Percentiles rank a stretch among this genome's conserved stretches.
phyloP scores from a whole-genome alignment of 768 basidiomycete species.

The Chalciporus piperatus region DNA sequence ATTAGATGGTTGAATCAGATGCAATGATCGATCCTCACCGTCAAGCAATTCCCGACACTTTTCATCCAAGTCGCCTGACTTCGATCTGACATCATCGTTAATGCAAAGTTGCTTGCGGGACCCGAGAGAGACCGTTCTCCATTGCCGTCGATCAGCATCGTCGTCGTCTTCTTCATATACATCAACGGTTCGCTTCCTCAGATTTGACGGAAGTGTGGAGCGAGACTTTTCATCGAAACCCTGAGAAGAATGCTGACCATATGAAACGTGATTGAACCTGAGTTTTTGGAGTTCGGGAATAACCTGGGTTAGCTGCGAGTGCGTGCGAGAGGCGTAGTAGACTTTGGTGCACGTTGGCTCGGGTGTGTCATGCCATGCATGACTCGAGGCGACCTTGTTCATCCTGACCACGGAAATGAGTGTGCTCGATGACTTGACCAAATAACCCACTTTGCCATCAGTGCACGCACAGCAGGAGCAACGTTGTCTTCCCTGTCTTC shows the following conservation, averaged over 20 bases:
- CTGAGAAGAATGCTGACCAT: conserved; percentile 14
- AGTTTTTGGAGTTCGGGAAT: conserved; percentile 80
- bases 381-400: conserved; percentile 1
- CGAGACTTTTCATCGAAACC: not conserved
- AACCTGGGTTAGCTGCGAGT: conserved; percentile 92
- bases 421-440: not conserved
- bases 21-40: conserved; percentile 38
- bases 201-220: not conserved
- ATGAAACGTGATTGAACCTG: conserved; percentile 41
- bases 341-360: conserved; percentile 76
- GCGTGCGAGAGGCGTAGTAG: conserved; percentile 92
- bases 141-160: conserved; percentile 24
- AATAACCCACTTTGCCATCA: conserved; percentile 70
- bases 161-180: conserved; percentile 23
- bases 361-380: conserved; percentile 19
- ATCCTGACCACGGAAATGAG: conserved; percentile 15
- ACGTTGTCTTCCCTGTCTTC: conserved; percentile 51
- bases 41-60: conserved; percentile 78
- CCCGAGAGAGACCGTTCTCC: conserved; percentile 80
- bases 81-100: conserved; percentile 69
- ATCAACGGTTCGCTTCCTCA: conserved; percentile 19
- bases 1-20: conserved; percentile 2
- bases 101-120: conserved; percentile 93
- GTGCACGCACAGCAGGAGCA: conserved; percentile 71
- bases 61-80: conserved; percentile 76